Base-by-base conservation (phyloP, 345 rosid genomes). In the Luvunga scandens region DNA sequence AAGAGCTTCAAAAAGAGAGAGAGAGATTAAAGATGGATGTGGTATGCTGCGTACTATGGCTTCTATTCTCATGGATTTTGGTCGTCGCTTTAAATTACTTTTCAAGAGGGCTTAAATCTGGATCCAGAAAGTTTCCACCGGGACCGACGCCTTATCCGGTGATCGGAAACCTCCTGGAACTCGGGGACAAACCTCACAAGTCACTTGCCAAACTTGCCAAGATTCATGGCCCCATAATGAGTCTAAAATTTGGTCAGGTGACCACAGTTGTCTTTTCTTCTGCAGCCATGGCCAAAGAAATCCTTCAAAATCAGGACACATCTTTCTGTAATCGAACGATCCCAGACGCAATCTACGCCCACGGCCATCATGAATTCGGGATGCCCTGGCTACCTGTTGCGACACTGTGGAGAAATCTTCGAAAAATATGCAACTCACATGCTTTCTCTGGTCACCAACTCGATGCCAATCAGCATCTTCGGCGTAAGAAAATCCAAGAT, bases 211-310 rank as follows among this genome's bases (percentile, higher is more conserved):
- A 77, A 45, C 87, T 86, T 31, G 84, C 90, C 77, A 27, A 42
- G 34, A 69, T 67, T 63, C 77, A 86, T 60, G 87, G 90, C 25
- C 84, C 86, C 10, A 42, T 88, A 55, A 82, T 88, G 85, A 82
- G 39, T 63, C 65, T 88, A 7, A 75, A 69, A 18, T 81, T 85
- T 13, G 90, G 89, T 61, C 78, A 67, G 18, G 45, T 85, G 7
- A 80, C 88, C 50, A 84, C 87, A 0, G 28, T 84, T 0, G 82
- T 86, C 2, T 33, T 82, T 60, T 84, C 87, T 25, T 86, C 89
- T 3, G 61, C 83, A 2, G 0, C 77, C 8, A 3, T 80, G 24
- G 89, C 87, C 53, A 82, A 80, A 65, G 77, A 84, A 53, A 71
- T 80, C 68, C 77, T 86, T 14, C 85, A 81, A 48, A 84, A 48